phyloP scores from a whole-genome alignment of 306 rosid genomes.

The Ormosia emarginata region DNA sequence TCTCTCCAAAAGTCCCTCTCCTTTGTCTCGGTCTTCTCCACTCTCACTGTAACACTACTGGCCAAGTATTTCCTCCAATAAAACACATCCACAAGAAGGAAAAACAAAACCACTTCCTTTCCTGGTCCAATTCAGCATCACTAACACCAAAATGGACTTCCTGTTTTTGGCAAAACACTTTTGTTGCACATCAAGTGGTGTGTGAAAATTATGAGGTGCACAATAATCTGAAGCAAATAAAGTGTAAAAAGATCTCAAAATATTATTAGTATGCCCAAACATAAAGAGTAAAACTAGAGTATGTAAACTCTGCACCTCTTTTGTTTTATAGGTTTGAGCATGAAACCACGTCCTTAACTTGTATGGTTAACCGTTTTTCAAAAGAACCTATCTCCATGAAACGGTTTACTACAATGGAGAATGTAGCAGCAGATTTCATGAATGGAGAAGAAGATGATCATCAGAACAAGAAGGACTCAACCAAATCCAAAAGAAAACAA shows the following conservation, averaged over 20 bases:
- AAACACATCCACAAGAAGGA: neutral
- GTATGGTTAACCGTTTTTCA: constrained; percentile 26
- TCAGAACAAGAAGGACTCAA: neutral
- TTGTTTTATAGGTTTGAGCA: neutral
- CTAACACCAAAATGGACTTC: neutral
- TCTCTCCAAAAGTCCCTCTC: constrained; percentile 20
- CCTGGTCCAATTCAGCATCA: neutral
- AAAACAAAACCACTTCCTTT: neutral
- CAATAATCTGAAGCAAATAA: neutral
- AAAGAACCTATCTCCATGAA: neutral
- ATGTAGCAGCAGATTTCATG: constrained; percentile 11
- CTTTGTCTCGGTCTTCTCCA: constrained; percentile 18
- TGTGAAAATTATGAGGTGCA: neutral
- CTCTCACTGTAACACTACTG: neutral
- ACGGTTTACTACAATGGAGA: constrained; percentile 13
- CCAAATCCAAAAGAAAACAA: constrained; percentile 44
- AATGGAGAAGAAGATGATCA: neutral
- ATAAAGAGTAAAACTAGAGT: neutral
- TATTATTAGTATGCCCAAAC: neutral
- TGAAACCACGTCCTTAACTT: neutral
- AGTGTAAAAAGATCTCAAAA: neutral
- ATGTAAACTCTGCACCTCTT: too few species aligned
- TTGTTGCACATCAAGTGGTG: neutral
- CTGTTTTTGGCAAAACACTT: neutral
- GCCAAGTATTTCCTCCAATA: neutral